Percentiles rank a stretch among this genome's conserved stretches.
Conservation (phyloP, 2,329 filamentous ascomycete genomes). For the Albophoma yamanashiensis region DNA sequence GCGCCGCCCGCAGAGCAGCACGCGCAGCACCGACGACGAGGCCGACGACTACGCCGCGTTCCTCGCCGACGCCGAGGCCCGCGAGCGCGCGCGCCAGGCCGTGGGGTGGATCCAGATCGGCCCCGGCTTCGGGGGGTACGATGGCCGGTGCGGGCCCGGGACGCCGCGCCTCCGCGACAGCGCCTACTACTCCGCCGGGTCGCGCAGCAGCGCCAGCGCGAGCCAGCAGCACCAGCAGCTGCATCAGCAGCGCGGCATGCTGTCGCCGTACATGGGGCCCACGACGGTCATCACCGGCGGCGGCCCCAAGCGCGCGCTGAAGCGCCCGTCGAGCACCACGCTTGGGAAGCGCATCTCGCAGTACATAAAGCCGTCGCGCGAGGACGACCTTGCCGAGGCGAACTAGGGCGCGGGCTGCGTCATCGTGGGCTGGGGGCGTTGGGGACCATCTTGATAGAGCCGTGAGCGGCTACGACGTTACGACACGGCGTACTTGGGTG, state of each 20-base stretch:
- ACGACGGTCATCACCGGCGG: not conserved
- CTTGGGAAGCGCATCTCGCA: constrained; percentile 6
- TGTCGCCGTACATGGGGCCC: not conserved
- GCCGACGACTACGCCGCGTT: constrained; percentile 13
- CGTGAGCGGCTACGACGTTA: not conserved
- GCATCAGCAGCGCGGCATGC: not conserved
- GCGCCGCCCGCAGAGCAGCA: not conserved
- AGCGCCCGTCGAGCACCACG: constrained; percentile 2
- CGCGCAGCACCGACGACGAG: not conserved
- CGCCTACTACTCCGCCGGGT: constrained; percentile 4
- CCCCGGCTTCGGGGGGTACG: not conserved
- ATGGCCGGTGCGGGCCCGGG: not conserved
- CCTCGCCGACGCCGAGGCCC: constrained; percentile 8
- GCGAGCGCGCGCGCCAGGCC: constrained; percentile 1
- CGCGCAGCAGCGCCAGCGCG: constrained; percentile 3
- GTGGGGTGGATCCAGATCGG: not conserved
- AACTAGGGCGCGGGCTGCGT: not conserved
- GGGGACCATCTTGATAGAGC: not conserved
- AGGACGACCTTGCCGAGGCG: not conserved
- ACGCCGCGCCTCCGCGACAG: constrained; percentile 1
- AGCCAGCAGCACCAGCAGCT: not conserved
- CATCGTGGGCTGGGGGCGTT: not conserved
- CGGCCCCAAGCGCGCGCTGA: not conserved
- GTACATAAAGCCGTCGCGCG: constrained; percentile 8
- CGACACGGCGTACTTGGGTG: not conserved